These are phyloP conservation scores for Diaporthe amygdali DNA, from an alignment of 2,329 filamentous ascomycete species.

Conservation along the genomic window DNA sequence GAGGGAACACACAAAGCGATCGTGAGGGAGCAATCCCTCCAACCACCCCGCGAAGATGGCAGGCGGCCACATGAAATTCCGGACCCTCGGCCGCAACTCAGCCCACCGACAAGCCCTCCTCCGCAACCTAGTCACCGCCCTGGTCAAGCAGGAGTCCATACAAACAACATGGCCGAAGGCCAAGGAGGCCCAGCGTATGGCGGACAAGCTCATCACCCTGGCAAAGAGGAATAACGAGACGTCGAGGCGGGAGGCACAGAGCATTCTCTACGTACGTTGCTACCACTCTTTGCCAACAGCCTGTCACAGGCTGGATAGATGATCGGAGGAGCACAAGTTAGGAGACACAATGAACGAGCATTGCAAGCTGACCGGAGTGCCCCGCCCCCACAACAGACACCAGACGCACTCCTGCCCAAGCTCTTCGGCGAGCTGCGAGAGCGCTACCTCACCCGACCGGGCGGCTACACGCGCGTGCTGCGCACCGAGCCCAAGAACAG, in stretches of 20 bases:
- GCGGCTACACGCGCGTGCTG: slow-evolving; percentile 94
- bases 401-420: slow-evolving; percentile 76
- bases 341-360: rapidly evolving
- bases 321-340: not conserved
- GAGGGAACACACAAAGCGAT: not conserved
- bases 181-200: slow-evolving; percentile 92
- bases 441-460: slow-evolving; percentile 79
- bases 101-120: slow-evolving; percentile 90
- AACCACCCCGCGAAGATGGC: slow-evolving; percentile 67
- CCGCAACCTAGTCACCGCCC: slow-evolving; percentile 93
- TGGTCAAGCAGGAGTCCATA: slow-evolving; percentile 92
- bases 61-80: slow-evolving; percentile 84
- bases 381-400: slow-evolving; percentile 55
- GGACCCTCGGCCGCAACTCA: slow-evolving; percentile 84
- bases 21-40: not conserved
- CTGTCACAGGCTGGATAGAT: not conserved
- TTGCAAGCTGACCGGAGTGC: not conserved
- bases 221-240: slow-evolving; percentile 93
- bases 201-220: slow-evolving; percentile 92
- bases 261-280: slow-evolving; percentile 82
- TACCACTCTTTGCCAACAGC: slow-evolving; percentile 47
- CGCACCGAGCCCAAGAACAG: slow-evolving; percentile 88
- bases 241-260: slow-evolving; percentile 74
- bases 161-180: slow-evolving; percentile 95
- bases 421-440: slow-evolving; percentile 83